Evolutionary conservation across 208 protist species (phyloP).

Genomic region (Zelonia costaricensis): DNA sequence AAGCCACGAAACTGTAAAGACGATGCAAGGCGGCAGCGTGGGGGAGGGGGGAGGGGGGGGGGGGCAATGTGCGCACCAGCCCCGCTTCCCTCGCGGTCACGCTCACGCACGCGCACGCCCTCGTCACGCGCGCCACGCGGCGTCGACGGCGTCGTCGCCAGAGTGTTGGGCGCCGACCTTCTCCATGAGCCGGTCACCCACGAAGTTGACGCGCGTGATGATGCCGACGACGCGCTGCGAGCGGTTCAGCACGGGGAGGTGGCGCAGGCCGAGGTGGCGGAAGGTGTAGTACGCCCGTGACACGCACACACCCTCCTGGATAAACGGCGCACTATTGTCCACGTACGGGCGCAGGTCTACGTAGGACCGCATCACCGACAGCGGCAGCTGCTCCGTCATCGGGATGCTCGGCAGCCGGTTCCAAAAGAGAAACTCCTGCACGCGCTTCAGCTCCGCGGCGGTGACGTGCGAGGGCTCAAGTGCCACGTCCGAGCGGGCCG

Average conservation of each 20-base stretch:
- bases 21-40: not conserved
- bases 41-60: not conserved
- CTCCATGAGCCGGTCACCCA: conserved; percentile 62
- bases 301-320: conserved; percentile 62
- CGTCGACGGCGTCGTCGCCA: not conserved
- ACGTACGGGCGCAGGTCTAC: conserved; percentile 63
- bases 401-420: conserved; percentile 38
- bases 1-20: not conserved
- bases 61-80: not conserved
- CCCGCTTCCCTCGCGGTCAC: not conserved
- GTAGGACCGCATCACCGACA: conserved; percentile 20
- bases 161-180: conserved; percentile 19
- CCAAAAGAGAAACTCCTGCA: conserved; percentile 63
- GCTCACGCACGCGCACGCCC: not conserved
- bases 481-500: not conserved
- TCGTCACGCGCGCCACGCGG: not conserved
- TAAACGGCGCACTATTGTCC: conserved; percentile 60
- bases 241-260: conserved; percentile 75
- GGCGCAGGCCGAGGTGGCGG: conserved; percentile 73
- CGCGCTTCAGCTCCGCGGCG: conserved; percentile 35
- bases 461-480: conserved; percentile 29
- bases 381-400: conserved; percentile 35
- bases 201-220: conserved; percentile 75
- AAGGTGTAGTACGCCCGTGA: conserved; percentile 76
- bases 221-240: conserved; percentile 71